Conservation (phyloP, 805 yeast species). For the Teunomyces kruisii region DNA sequence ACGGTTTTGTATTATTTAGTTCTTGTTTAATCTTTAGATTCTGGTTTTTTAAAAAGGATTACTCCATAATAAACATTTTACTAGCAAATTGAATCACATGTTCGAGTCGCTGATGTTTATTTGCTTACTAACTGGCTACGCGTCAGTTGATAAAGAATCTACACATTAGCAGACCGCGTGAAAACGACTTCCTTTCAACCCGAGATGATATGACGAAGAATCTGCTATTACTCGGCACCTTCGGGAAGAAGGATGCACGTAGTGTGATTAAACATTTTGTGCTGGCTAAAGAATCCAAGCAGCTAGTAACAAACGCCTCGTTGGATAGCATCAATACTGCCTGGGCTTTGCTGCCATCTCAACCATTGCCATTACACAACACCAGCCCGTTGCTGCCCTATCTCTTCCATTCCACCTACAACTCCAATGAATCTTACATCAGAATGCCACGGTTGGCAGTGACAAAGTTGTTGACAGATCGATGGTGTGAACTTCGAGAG, state of each 20-base stretch:
- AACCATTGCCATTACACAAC: constrained; percentile 5
- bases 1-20: background rate
- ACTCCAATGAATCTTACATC: constrained; percentile 22
- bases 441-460: constrained; percentile 49
- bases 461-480: constrained; percentile 54
- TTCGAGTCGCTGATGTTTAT: no score
- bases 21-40: background rate
- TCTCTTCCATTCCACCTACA: constrained; percentile 23
- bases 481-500: constrained; percentile 69
- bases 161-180: background rate
- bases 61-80: background rate
- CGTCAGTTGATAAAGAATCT: background rate
- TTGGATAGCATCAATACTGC: background rate
- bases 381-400: constrained; percentile 18
- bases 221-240: background rate
- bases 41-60: background rate
- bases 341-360: constrained; percentile 4
- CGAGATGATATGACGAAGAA: background rate
- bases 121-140: background rate
- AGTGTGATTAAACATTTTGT: constrained; percentile 5
- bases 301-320: background rate
- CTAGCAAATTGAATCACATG: background rate
- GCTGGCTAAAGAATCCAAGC: no score
- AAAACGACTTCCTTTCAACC: background rate
- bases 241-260: background rate